Evolutionary conservation across 305 asterid species (phyloP).

Genomic region (Fraxinus floribunda): DNA sequence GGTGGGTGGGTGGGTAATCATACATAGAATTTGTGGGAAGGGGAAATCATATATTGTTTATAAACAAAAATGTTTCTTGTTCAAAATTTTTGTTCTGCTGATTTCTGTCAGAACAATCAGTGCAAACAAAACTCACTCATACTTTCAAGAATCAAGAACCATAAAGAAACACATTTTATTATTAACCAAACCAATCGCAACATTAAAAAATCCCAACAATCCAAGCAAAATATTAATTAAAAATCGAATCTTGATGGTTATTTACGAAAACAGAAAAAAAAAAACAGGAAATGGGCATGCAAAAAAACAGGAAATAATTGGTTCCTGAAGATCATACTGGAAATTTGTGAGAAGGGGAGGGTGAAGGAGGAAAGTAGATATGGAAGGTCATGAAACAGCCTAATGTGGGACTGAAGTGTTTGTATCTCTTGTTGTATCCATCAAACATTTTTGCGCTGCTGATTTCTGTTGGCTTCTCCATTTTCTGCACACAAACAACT

Average conservation of each 20-base stretch:
- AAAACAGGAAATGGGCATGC: neutral
- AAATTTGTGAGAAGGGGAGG: constrained; percentile 63
- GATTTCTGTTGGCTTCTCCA: constrained; percentile 71
- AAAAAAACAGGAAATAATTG: neutral
- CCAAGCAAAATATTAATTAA: neutral
- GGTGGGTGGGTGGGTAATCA: no score
- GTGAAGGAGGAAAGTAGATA: constrained; percentile 81
- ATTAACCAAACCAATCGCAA: neutral
- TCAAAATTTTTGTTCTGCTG: neutral
- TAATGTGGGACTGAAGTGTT: constrained; percentile 69
- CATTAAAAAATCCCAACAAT: neutral
- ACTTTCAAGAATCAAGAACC: neutral
- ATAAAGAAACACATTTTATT: neutral
- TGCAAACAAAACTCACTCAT: neutral
- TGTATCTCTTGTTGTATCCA: constrained; percentile 91
- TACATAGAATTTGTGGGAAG: no score
- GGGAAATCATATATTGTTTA: neutral
- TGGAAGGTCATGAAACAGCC: constrained; percentile 91
- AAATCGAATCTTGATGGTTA: neutral
- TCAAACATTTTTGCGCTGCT: constrained; percentile 91
- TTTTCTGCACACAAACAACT: constrained; percentile 14
- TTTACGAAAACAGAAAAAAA: neutral
- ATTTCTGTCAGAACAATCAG: neutral
- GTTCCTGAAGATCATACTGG: constrained; percentile 49
- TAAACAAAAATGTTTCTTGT: neutral